Conservation (phyloP, 345 rosid species). For the Kernera saxatilis region DNA sequence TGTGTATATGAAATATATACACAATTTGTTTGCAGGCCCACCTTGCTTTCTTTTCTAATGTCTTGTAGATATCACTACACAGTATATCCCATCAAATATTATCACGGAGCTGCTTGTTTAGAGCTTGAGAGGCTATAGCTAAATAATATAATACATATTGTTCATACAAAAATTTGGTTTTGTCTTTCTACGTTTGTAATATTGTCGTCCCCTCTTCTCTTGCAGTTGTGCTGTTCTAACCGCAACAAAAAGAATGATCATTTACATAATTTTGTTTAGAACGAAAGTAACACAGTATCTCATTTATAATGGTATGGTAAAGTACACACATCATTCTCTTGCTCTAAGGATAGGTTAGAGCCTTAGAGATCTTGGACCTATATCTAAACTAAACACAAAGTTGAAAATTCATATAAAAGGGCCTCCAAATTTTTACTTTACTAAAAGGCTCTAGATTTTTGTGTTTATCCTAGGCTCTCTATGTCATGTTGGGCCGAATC, state of each 20-base stretch:
- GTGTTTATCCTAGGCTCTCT: background rate
- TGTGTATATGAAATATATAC: background rate
- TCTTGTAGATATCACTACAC: slow-evolving; percentile 10
- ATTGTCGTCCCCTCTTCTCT: background rate
- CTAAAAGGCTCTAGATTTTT: background rate
- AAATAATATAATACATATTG: background rate
- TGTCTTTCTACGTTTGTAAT: background rate
- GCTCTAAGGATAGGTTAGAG: background rate
- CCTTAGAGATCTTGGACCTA: background rate
- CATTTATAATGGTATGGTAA: background rate
- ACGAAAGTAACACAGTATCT: background rate
- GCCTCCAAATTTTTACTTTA: background rate
- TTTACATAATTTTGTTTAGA: background rate
- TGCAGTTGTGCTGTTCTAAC: background rate
- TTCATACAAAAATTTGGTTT: background rate
- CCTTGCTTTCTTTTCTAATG: background rate
- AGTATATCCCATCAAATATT: background rate
- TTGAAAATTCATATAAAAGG: background rate
- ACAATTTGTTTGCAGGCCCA: slow-evolving; percentile 4
- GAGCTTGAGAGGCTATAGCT: background rate
- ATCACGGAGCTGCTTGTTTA: background rate
- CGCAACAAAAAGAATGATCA: background rate
- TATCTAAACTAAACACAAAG: background rate
- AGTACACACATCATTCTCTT: background rate
- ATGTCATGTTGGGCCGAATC: slow-evolving; percentile 1